Base-by-base conservation (phyloP, 148 eudicot species). In the Vaccinium darrowii region DNA sequence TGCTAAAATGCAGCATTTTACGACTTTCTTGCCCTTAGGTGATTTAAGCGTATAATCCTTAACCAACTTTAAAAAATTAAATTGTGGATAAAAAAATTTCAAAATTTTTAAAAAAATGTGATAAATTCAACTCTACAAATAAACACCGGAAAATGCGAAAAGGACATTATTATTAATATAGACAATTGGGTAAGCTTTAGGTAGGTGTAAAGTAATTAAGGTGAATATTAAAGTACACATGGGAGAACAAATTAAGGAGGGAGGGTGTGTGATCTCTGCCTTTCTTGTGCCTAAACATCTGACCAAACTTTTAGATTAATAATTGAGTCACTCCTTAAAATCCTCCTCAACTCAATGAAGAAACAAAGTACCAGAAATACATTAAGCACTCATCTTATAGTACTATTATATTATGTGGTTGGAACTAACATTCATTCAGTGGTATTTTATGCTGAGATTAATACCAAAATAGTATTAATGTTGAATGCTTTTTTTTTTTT, bases 141-240 rank as follows among this genome's bases (percentile, higher is more conserved):
- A 27, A 69, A 69, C 14, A 69, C 18, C 8, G 74, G 18, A 27
- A 69, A 69, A 69, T 30, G 27, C 13, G 74, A 69, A 5, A 69
- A 69, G 43, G 74, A 30, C 18, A 27, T 27, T 1, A 13, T 5
- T 69, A 30, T 0, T 33, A 33, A 4, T 43, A 69, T 69, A 69
- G 86, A 80, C 75, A 53, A 88, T 78, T 25, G 81, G 84, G 92
- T 88, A 87, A 88, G 85, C 86, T 86, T 88, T 87, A 92, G 94
- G 91, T 93, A 91, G 98, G 94, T 93, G 86, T 85, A 91, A 90
- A 89, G 92, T 87, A 33, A 33, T 33, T 33, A 87, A 65, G 88
- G 86, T 63, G 49, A 33, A 79, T 65, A 86, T 83, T 84, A 84
- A 85, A 84, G 82, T 56, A 80, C 84, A 73, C 36, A 33, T 33